These are phyloP conservation scores for Kalmanozyma brasiliensis DNA, from an alignment of 1,284 basidiomycete species.

Conservation along the genomic window DNA sequence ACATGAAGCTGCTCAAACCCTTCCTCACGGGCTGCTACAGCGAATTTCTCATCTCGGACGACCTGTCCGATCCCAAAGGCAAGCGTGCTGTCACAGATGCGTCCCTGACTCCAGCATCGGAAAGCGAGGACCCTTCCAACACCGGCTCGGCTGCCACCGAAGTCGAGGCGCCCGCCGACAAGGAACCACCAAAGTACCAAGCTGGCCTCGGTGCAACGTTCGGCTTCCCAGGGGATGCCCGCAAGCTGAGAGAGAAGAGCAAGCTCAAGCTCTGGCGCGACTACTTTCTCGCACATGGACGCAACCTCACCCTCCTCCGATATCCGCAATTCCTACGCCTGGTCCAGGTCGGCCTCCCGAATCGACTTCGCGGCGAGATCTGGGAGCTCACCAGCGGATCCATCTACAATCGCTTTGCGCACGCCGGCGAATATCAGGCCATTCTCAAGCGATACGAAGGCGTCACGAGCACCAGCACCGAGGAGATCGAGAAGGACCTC, in stretches of 20 bases:
- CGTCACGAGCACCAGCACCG: constrained; percentile 85
- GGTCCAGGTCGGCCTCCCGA: constrained; percentile 95
- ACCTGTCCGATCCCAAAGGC: constrained; percentile 69
- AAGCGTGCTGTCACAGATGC: constrained; percentile 45
- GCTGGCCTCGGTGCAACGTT: constrained; percentile 64
- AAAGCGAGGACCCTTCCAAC: constrained; percentile 15
- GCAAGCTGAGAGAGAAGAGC: constrained; percentile 80
- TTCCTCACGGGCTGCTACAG: constrained; percentile 95
- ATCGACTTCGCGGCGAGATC: constrained; percentile 92
- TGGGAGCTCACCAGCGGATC: constrained; percentile 98
- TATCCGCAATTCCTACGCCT: constrained; percentile 97
- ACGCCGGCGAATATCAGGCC: constrained; percentile 85
- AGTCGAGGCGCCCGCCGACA: constrained; percentile 14
- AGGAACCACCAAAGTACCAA: constrained; percentile 38
- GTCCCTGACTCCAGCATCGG: constrained; percentile 20
- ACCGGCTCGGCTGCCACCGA: constrained; percentile 5
- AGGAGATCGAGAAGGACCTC: constrained; percentile 99
- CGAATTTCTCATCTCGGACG: constrained; percentile 78
- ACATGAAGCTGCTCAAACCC: constrained; percentile 89
- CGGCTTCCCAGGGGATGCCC: constrained; percentile 68
- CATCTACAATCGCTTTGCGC: constrained; percentile 83
- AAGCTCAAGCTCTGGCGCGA: constrained; percentile 97
- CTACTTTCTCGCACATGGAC: constrained; percentile 80
- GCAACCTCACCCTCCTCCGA: constrained; percentile 88
- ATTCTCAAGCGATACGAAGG: constrained; percentile 84